A percentile compares a stretch with the other conserved stretches of the same genome.
These are phyloP conservation scores for Calonectria crousiana DNA, from an alignment of 2,329 filamentous ascomycete genomes.

Conservation along the genomic window DNA sequence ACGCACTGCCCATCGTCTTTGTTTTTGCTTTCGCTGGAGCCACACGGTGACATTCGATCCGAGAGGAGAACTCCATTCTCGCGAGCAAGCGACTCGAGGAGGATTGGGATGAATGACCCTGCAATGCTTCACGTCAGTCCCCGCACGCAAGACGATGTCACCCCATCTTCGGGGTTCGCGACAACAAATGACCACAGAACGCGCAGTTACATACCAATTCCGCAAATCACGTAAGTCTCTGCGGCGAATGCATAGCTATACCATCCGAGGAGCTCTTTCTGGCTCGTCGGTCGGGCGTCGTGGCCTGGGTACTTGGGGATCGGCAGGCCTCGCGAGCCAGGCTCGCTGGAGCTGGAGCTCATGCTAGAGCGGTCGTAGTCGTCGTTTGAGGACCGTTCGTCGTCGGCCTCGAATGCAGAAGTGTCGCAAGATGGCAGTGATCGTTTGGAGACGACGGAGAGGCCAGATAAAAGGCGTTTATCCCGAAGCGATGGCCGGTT, in stretches of 20 bases:
- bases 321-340: conserved; percentile 49
- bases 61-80: conserved; percentile 90
- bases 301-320: conserved; percentile 79
- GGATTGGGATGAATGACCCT: conserved; percentile 96
- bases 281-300: conserved; percentile 88
- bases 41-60: conserved; percentile 82
- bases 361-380: conserved; percentile 43
- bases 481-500: conserved; percentile 57
- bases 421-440: conserved; percentile 69
- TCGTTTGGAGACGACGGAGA: conserved; percentile 65
- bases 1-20: conserved; percentile 78
- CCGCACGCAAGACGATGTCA: background rate
- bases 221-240: conserved; percentile 94
- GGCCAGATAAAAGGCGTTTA: conserved; percentile 59
- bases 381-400: conserved; percentile 68
- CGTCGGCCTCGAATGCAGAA: conserved; percentile 76
- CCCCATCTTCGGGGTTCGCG: background rate
- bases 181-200: background rate
- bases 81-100: conserved; percentile 91
- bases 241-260: conserved; percentile 97
- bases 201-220: conserved; percentile 68
- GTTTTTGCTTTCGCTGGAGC: conserved; percentile 68
- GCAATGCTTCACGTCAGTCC: conserved; percentile 25
- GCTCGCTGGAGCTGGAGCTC: conserved; percentile 53
- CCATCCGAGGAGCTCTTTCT: conserved; percentile 91